A percentile compares a stretch with the other conserved stretches of the same genome.
phyloP scores from a whole-genome alignment of 2,329 filamentous ascomycete species.

The Stachybotrys chlorohalonatus region DNA sequence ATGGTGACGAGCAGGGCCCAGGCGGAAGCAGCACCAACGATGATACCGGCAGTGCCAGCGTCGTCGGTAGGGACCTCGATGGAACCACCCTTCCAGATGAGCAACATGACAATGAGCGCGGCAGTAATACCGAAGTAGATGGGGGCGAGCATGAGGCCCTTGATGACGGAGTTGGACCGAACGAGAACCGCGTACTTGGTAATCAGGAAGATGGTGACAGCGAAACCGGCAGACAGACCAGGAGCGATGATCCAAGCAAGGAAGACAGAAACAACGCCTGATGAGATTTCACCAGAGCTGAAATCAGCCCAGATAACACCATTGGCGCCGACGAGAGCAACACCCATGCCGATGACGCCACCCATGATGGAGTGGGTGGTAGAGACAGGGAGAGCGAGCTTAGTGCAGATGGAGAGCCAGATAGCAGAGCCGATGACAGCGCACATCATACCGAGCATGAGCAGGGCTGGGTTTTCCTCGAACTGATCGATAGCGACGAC shows the following conservation, averaged over 20 bases:
- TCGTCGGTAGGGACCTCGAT: conserved; percentile 28
- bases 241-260: conserved; percentile 55
- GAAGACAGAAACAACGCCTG: conserved; percentile 44
- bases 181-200: conserved; percentile 52
- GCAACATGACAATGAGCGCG: conserved; percentile 48
- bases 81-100: conserved; percentile 46
- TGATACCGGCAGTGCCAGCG: conserved; percentile 40
- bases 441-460: conserved; percentile 53
- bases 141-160: conserved; percentile 42
- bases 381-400: conserved; percentile 47
- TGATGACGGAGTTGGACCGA: conserved; percentile 42
- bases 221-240: conserved; percentile 44
- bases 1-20: conserved; percentile 36
- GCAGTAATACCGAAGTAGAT: conserved; percentile 49
- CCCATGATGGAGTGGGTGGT: conserved; percentile 55
- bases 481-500: conserved; percentile 44
- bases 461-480: conserved; percentile 36
- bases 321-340: conserved; percentile 41
- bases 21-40: conserved; percentile 42
- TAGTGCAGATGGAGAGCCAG: conserved; percentile 48
- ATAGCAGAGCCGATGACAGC: conserved; percentile 43
- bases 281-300: conserved; percentile 22
- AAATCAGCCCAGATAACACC: conserved; percentile 47
- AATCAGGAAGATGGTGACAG: conserved; percentile 43
- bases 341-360: conserved; percentile 50